Base-by-base conservation (phyloP, 192 early-diverging fungal species). In the Chytriomyces confervae region DNA sequence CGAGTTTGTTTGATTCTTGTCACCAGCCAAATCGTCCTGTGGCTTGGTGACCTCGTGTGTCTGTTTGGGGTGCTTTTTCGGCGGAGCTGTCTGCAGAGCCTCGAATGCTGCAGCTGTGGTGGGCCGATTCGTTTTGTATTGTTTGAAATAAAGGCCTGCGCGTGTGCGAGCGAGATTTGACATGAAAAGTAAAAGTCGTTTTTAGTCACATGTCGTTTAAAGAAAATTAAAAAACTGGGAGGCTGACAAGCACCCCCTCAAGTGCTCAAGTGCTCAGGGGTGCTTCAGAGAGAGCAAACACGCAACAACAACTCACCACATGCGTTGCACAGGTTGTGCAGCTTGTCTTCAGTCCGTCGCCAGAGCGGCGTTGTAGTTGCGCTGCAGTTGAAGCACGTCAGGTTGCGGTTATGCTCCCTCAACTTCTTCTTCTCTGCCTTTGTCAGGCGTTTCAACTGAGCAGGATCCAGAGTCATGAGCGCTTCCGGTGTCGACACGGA, bases 271-370 rank as follows among this genome's bases (percentile, higher is more conserved):
- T 29, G n/a, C 16, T 29, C 8, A 8, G 18, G 24, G 29, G 16
- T 64, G 16, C 8, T 23, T 51, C 9, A 48, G 3, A 29, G 29
- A 51, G 29, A 43, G 10, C 68, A 6, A 23, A 51, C 5, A 51
- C 27, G n/a, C n/a, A 51, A 27, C 6, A 23, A 7, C 36, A 8
- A 9, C 68, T 53, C 50, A 8, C 96, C 96, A 80, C 94, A 95
- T 23, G 94, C 94, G 76, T 95, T 95, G 80, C 94, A 95, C 23
- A 95, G 81, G 10, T 87, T 88, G 79, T 94, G 91, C 69, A 82
- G 81, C 44, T 89, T 84, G 77, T 82, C 94, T 1, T 89, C 84
- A 2, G 93, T 93, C 36, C 92, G 84, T 63, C 93, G 85, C 94
- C 94, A 95, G 18, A 95, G 83, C 2, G 93, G 93, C 0, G 94